These are phyloP conservation scores for Ganoderma leucocontextum DNA, from an alignment of 1,284 basidiomycete genomes.

Conservation along the genomic window DNA sequence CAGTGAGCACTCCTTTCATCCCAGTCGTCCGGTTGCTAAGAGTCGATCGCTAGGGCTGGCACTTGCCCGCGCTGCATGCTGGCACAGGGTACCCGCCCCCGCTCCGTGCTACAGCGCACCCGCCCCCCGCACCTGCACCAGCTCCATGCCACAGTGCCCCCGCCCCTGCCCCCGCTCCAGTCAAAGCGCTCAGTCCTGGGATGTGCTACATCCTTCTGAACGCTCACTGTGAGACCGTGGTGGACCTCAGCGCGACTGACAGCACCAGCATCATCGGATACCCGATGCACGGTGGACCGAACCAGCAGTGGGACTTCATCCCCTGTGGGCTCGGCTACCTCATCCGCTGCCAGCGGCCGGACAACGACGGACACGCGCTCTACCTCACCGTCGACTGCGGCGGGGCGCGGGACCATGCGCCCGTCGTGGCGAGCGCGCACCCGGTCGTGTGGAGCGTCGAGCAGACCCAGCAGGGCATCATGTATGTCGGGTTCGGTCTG, in stretches of 20 bases:
- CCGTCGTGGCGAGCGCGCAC: slow-evolving; percentile 42
- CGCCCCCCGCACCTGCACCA: too few relatives aligned
- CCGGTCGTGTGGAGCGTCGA: slow-evolving; percentile 39
- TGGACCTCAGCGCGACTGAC: slow-evolving; percentile 63
- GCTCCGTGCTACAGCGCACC: too few relatives aligned
- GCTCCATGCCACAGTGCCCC: neutral
- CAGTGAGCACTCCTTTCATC: neutral
- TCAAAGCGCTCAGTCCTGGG: slow-evolving; percentile 27
- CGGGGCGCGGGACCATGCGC: slow-evolving; percentile 45
- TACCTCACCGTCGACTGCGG: slow-evolving; percentile 50
- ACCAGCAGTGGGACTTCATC: slow-evolving; percentile 64
- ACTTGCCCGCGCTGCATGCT: neutral
- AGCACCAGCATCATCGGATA: slow-evolving; percentile 59
- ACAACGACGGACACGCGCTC: slow-evolving; percentile 35
- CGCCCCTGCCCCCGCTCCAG: too few relatives aligned
- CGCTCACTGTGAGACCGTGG: slow-evolving; percentile 53
- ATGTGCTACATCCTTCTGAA: slow-evolving; percentile 56
- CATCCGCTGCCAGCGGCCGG: slow-evolving; percentile 48
- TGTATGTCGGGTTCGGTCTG: slow-evolving; percentile 23
- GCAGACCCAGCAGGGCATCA: slow-evolving; percentile 33
- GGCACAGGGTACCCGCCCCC: too few relatives aligned
- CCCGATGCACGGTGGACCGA: slow-evolving; percentile 50
- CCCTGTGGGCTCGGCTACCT: slow-evolving; percentile 49
- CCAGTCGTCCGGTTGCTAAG: neutral
- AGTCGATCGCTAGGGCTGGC: neutral